Conservation (phyloP, 2,329 filamentous ascomycete species). For the Cladosporium sp. region DNA sequence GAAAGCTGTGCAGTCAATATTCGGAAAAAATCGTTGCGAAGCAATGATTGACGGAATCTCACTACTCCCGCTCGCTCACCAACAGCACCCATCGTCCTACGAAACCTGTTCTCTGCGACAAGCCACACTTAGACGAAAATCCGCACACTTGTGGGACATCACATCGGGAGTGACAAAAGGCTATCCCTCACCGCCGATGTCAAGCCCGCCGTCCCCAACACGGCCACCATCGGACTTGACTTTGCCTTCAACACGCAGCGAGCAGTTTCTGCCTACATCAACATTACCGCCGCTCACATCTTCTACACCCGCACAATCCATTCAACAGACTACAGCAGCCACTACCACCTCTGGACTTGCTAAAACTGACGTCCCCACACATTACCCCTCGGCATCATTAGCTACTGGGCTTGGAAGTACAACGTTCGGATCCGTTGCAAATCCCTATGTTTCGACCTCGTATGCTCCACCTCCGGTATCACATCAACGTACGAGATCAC, state of each 20-base stretch:
- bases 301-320: not conserved
- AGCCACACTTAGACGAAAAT: slow-evolving; percentile 12
- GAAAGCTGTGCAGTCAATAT: not conserved
- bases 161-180: slow-evolving; percentile 16
- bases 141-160: not conserved
- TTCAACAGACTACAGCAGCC: not conserved
- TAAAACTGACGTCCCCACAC: not conserved
- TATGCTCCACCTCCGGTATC: not conserved
- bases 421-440: not conserved
- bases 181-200: slow-evolving; percentile 51
- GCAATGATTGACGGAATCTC: slow-evolving; percentile 10
- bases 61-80: slow-evolving; percentile 3
- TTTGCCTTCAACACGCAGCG: slow-evolving; percentile 3
- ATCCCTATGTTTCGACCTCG: not conserved
- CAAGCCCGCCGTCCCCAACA: slow-evolving; percentile 43
- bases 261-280: not conserved
- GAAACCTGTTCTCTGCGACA: not conserved
- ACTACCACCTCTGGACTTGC: not conserved
- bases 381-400: slow-evolving; percentile 1
- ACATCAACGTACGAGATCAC: not conserved
- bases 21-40: not conserved
- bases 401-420: not conserved
- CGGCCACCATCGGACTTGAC: slow-evolving; percentile 12
- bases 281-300: not conserved
- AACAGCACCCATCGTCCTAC: not conserved